Evolutionary conservation across 257 asterid genomes (phyloP), one percentile per base, ranked within the genome.

Genomic region (Solanum neorickii): DNA sequence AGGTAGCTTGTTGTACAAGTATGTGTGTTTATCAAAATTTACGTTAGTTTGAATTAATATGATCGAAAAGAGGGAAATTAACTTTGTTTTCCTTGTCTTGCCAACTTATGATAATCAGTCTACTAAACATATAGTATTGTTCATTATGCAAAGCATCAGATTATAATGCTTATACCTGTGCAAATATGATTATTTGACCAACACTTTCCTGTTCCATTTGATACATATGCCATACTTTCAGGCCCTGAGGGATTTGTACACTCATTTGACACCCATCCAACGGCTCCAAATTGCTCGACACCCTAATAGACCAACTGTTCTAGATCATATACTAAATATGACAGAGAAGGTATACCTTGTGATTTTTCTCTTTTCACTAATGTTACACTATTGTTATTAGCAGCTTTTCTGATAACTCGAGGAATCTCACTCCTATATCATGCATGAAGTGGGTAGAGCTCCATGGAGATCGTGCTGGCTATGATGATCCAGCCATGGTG

Each of bases 391-490:
- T 13, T 77, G 83, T 25, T 77, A 47, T 46, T 78, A 15, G 66
- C 65, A 46, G 65, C 42, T 68, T 75, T 66, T 65, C 62, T 41
- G 35, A 87, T 46, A 21, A 27, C 25, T 47, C 27, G 41, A 44
- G 41, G 16, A 16, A 27, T 78, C 42, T 46, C 52, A 78, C 0
- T 78, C 66, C 84, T 46, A 46, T 78, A 39, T 78, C 31, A 5
- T 78, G 66, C 66, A 78, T 76, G 68, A 92, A 96, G 98, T 96
- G 94, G 92, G 96, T 96, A 18, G 99, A 96, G 92, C 98, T 96
- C 77, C 99, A 96, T 88, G 99, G 99, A 77, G 99, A 96, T 88
- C 92, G 98, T 78, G 93, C 94, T 86, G 98, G 99, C 82, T 96
- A 95, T 83, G 98, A 96, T 88, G 99, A 96, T 89, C 99, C 99